These are phyloP conservation scores for Panaeolus papilionaceus DNA, from an alignment of 768 basidiomycete species.

Conservation along the genomic window DNA sequence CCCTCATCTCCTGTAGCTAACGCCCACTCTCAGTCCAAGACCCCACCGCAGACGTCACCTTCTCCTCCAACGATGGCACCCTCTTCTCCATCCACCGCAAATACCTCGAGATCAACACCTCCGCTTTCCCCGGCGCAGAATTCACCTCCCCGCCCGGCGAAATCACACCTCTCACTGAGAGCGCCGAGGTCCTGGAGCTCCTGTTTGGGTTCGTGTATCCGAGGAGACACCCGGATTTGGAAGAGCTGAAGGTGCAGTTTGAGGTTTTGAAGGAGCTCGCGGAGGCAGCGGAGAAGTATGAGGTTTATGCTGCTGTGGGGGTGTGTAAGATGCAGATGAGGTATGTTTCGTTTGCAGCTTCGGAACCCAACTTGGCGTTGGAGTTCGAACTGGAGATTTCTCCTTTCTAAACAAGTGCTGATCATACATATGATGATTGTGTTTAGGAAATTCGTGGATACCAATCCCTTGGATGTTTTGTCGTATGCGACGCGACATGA, in stretches of 20 bases:
- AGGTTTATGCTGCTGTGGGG: slow-evolving; percentile 35
- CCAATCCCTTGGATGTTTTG: slow-evolving; percentile 30
- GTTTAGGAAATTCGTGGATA: slow-evolving; percentile 19
- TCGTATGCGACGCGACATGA: slow-evolving; percentile 34
- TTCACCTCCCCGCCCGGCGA: slow-evolving; percentile 24
- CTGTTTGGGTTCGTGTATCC: slow-evolving; percentile 36
- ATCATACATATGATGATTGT: not conserved
- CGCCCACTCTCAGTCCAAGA: slow-evolving; percentile 26
- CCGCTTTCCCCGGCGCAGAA: slow-evolving; percentile 31
- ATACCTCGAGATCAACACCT: slow-evolving; percentile 31
- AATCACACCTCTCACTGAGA: slow-evolving; percentile 28
- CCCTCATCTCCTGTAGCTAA: not conserved
- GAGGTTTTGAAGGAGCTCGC: slow-evolving; percentile 28
- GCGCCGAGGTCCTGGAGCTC: slow-evolving; percentile 26
- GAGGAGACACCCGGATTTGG: slow-evolving; percentile 26
- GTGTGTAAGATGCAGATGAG: slow-evolving; percentile 34
- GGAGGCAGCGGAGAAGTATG: slow-evolving; percentile 40
- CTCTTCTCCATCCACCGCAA: slow-evolving; percentile 32
- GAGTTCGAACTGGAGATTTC: not conserved
- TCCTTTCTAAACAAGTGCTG: too few relatives aligned
- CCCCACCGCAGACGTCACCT: slow-evolving; percentile 32
- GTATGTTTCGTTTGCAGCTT: slow-evolving; percentile 17
- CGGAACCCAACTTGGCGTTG: slow-evolving; percentile 1
- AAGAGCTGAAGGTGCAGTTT: slow-evolving; percentile 16
- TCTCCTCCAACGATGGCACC: slow-evolving; percentile 31